phyloP scores from a whole-genome alignment of 148 eudicot genomes.

The Vaccinium corymbosum region DNA sequence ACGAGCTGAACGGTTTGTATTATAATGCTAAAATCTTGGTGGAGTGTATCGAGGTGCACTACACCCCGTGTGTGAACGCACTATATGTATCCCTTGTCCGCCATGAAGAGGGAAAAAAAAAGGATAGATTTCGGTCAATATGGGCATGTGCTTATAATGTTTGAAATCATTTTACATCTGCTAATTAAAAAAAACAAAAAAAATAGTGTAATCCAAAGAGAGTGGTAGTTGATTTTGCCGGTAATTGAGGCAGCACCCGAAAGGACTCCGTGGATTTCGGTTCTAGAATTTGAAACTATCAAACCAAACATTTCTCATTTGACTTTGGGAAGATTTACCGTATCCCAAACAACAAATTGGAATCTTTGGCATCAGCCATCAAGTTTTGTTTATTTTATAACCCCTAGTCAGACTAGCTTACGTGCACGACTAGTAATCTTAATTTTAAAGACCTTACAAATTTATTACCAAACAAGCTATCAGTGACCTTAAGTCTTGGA shows the following conservation, averaged over 20 bases:
- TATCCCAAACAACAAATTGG: not conserved
- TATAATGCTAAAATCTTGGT: too few species aligned
- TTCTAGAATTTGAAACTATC: not conserved
- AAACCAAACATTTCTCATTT: not conserved
- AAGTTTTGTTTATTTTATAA: not conserved
- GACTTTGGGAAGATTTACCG: not conserved
- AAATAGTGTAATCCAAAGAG: not conserved
- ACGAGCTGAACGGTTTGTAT: too few species aligned
- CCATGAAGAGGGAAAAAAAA: not conserved
- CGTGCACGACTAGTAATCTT: not conserved
- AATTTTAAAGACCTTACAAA: too few species aligned
- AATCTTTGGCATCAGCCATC: not conserved
- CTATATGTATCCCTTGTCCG: not conserved
- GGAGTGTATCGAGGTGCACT: too few species aligned
- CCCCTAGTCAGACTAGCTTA: not conserved
- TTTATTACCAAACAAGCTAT: too few species aligned
- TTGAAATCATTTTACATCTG: not conserved
- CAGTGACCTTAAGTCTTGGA: too few species aligned
- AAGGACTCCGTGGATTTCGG: constrained; percentile 16
- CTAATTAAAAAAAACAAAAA: not conserved
- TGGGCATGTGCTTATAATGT: not conserved
- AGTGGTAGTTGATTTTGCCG: not conserved
- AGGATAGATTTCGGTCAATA: not conserved
- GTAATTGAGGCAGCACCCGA: not conserved
- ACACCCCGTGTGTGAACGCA: too few species aligned